Evolutionary conservation across 192 early-diverging fungal genomes (phyloP).

Genomic region (Dimargaris cristalligena): DNA sequence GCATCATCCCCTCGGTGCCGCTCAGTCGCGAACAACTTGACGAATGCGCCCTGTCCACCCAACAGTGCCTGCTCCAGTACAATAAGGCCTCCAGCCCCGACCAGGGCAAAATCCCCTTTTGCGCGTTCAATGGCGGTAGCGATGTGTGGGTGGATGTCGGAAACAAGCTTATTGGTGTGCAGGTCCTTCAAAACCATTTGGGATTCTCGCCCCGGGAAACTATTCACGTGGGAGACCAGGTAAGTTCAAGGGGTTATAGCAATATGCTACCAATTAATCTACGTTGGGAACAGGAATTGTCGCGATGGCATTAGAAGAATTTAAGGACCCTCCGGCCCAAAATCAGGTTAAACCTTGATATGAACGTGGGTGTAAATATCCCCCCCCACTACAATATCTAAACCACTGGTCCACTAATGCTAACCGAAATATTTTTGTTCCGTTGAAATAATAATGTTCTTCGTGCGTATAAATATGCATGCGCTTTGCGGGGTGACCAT

Average conservation of each 20-base stretch:
- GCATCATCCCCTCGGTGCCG: conserved; percentile 35
- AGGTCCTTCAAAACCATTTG: conserved; percentile 53
- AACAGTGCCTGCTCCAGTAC: conserved; percentile 39
- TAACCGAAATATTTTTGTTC: too few species aligned
- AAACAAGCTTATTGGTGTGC: conserved; percentile 85
- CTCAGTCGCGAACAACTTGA: conserved; percentile 73
- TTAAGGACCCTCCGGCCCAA: too few species aligned
- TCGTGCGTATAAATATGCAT: too few species aligned
- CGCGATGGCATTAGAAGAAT: too few species aligned
- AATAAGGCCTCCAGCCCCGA: conserved; percentile 32
- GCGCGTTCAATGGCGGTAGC: conserved; percentile 80
- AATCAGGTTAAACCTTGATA: too few species aligned
- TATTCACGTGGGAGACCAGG: conserved; percentile 79
- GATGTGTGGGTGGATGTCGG: conserved; percentile 92
- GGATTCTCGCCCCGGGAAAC: conserved; percentile 38
- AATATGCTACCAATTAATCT: conserved; percentile 1
- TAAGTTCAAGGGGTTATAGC: conserved; percentile 10
- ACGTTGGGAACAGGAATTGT: neutral
- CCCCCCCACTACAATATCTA: too few species aligned
- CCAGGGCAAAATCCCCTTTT: conserved; percentile 60
- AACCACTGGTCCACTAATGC: too few species aligned
- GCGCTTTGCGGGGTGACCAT: too few species aligned
- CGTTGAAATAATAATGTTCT: too few species aligned
- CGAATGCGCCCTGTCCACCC: conserved; percentile 66
- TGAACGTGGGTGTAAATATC: too few species aligned